phyloP scores from a whole-genome alignment of 2,329 filamentous ascomycete genomes.

The Colletotrichum paranaense region DNA sequence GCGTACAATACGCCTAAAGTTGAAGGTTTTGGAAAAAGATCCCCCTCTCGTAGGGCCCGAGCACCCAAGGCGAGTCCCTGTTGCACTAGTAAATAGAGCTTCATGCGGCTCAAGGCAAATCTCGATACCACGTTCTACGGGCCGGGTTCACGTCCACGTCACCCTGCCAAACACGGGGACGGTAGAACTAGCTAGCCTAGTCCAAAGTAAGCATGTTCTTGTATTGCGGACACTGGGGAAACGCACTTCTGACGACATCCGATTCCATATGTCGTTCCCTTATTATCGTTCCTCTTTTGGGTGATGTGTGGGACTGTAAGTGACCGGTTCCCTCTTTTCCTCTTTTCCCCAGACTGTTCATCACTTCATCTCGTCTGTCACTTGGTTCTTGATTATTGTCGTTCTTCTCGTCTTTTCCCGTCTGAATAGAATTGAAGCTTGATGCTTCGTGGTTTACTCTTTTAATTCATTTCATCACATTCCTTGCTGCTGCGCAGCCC shows the following conservation, averaged over 20 bases:
- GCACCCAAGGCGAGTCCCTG: constrained; percentile 7
- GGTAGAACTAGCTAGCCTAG: background rate
- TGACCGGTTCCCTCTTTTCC: constrained; percentile 1
- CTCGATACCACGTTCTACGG: constrained; percentile 13
- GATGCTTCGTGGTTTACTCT: constrained; percentile 11
- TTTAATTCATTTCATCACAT: background rate
- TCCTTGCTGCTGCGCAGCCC: constrained; percentile 22
- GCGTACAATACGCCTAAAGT: background rate
- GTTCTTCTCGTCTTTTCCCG: background rate
- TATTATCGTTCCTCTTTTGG: background rate
- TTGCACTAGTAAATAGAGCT: background rate
- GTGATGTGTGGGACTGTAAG: background rate
- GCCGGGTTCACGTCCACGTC: constrained; percentile 23
- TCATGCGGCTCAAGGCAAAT: constrained; percentile 9
- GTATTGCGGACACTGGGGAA: background rate
- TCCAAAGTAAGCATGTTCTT: constrained; percentile 1
- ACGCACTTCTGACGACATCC: background rate
- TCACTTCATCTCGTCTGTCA: constrained; percentile 7
- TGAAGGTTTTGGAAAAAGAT: no score
- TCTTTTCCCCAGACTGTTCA: constrained; percentile 10
- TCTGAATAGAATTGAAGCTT: background rate
- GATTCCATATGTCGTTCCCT: constrained; percentile 3
- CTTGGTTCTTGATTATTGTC: background rate
- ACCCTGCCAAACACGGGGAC: background rate
- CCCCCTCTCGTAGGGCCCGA: background rate